phyloP scores from a whole-genome alignment of 1,284 basidiomycete genomes.

The Ceratobasidium sp. region DNA sequence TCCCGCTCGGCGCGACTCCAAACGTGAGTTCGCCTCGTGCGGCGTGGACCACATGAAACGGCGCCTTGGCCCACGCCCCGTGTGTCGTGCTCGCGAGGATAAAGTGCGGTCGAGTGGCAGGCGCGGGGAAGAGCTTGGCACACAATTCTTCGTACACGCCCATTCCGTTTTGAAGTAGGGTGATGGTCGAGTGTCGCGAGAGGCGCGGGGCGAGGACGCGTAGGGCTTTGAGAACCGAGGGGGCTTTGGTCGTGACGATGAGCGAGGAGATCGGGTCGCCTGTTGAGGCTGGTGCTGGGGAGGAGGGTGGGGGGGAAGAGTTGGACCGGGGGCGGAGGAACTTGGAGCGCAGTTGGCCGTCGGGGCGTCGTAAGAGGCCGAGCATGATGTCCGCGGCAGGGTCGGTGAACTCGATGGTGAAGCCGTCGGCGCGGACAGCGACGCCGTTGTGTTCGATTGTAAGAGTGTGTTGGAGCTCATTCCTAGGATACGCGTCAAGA shows the following conservation, averaged over 20 bases:
- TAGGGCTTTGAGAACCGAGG: conserved; percentile 71
- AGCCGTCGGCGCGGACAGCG: conserved; percentile 55
- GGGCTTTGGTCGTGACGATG: conserved; percentile 85
- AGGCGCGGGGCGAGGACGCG: conserved; percentile 72
- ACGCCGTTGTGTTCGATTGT: conserved; percentile 58
- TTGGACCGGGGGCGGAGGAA: conserved; percentile 28
- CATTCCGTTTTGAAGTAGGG: conserved; percentile 91
- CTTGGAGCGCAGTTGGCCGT: conserved; percentile 38
- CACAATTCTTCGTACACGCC: conserved; percentile 87
- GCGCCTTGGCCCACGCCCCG: conserved; percentile 68
- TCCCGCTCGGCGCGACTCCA: conserved; percentile 71
- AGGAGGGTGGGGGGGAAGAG: background rate
- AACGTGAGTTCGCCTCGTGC: conserved; percentile 79
- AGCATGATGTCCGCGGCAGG: conserved; percentile 29
- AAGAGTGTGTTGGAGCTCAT: conserved; percentile 47
- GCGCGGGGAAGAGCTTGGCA: conserved; percentile 76
- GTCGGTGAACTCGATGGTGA: conserved; percentile 45
- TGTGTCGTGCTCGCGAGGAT: conserved; percentile 87
- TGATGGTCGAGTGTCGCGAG: conserved; percentile 77
- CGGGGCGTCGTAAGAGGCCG: conserved; percentile 37
- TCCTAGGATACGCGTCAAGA: background rate
- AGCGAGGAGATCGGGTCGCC: conserved; percentile 70
- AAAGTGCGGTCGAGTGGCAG: conserved; percentile 81
- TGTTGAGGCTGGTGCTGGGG: conserved; percentile 44
- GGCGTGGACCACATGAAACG: conserved; percentile 76